Percentiles rank a stretch among this genome's conserved stretches.
Evolutionary conservation across 495 filamentous ascomycete species (phyloP).

Genomic region (Hypoxylon trugodes): DNA sequence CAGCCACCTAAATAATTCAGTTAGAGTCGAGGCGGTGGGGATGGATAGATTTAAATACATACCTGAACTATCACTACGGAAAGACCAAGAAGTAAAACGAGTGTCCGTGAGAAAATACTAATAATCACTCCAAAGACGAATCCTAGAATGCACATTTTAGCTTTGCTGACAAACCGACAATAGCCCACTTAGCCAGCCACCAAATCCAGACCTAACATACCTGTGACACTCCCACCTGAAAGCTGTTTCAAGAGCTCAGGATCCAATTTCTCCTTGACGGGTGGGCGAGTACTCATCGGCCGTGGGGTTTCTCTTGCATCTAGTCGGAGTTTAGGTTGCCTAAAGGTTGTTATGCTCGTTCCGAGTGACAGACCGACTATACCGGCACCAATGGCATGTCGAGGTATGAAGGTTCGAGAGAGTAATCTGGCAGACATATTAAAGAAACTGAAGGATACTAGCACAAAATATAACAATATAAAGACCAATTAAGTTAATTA

Average conservation of each 20-base stretch:
- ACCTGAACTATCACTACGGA: conserved; percentile 77
- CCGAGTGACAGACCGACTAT: conserved; percentile 38
- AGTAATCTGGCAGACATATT: conserved; percentile 33
- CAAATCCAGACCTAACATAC: conserved; percentile 45
- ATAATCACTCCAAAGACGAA: conserved; percentile 75
- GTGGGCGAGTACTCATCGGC: conserved; percentile 16
- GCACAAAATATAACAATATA: background rate
- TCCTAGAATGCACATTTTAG: conserved; percentile 50
- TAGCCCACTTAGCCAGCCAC: background rate
- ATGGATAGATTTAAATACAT: conserved; percentile 30
- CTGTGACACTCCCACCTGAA: conserved; percentile 73
- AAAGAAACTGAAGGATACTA: background rate
- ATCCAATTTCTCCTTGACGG: conserved; percentile 51
- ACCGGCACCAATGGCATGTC: conserved; percentile 31
- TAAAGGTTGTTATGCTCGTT: conserved; percentile 34
- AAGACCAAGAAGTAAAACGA: conserved; percentile 77
- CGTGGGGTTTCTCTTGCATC: conserved; percentile 31
- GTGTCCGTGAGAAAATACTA: conserved; percentile 74
- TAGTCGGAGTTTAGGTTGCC: conserved; percentile 24
- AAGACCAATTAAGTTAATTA: background rate
- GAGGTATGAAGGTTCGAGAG: conserved; percentile 17
- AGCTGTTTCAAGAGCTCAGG: conserved; percentile 69
- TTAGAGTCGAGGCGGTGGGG: conserved; percentile 9
- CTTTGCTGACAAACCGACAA: background rate
- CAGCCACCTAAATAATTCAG: conserved; percentile 66